Conservation (phyloP, 2,329 filamentous ascomycete species). For the Ophiocordyceps camponoti-leonardi region DNA sequence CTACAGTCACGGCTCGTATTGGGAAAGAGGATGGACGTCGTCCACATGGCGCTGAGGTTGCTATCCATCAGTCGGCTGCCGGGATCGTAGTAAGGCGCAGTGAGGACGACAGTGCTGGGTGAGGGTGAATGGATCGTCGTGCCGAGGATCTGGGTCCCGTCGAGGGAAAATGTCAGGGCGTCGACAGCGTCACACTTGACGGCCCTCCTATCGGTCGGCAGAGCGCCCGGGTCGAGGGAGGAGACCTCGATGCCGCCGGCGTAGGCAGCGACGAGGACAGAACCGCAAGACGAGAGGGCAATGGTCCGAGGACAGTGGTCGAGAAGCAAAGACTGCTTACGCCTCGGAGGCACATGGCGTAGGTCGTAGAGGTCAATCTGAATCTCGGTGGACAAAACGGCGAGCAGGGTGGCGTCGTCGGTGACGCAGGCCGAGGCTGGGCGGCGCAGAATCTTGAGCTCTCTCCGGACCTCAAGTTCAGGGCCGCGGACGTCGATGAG, state of each 20-base stretch:
- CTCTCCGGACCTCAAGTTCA: constrained; percentile 48
- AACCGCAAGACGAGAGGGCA: constrained; percentile 63
- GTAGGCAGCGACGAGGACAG: constrained; percentile 70
- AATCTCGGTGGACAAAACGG: constrained; percentile 66
- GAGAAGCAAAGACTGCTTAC: constrained; percentile 58
- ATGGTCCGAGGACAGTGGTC: constrained; percentile 66
- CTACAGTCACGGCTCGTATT: constrained; percentile 66
- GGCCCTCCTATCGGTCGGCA: constrained; percentile 51
- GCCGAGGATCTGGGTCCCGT: constrained; percentile 63
- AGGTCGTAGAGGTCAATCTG: constrained; percentile 79
- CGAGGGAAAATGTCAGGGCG: constrained; percentile 55
- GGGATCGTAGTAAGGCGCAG: constrained; percentile 63
- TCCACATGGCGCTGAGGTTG: constrained; percentile 62
- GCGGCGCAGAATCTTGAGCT: constrained; percentile 62
- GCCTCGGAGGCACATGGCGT: constrained; percentile 42
- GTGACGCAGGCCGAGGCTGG: constrained; percentile 63
- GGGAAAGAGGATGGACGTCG: constrained; percentile 69
- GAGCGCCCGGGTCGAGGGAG: constrained; percentile 46
- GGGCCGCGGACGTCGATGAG: constrained; percentile 50
- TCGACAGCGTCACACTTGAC: constrained; percentile 69
- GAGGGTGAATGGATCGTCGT: constrained; percentile 49
- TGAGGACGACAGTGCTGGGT: constrained; percentile 58
- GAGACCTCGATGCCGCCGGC: constrained; percentile 80
- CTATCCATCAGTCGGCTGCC: constrained; percentile 48
- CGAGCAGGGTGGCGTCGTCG: constrained; percentile 60